Base-by-base conservation (phyloP, 1,284 basidiomycete species). In the Irpex sp. region DNA sequence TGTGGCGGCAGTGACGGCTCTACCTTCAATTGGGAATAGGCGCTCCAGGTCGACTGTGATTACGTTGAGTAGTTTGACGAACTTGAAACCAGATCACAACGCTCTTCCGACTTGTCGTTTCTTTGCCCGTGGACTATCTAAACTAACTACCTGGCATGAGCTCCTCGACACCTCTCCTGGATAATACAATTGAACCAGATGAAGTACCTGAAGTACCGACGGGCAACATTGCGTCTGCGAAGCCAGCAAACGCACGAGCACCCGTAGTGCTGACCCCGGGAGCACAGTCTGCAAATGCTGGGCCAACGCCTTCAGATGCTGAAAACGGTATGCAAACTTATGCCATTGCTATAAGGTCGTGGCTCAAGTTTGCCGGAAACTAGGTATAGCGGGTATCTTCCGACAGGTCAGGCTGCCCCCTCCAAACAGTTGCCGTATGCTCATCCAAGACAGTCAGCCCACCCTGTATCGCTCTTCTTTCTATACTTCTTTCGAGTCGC, bases 401-500 rank as follows among this genome's bases (percentile, higher is more conserved):
- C 82, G 84, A 73, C 89, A 92, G 81, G 90, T 90, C 75, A 62
- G 75, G 49, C 47, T 2, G 4, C 13, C 40, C 21, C 38, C 59
- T 36, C 34, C 9, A 31, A 54, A 13, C 13, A n/a, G 7, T 5
- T 38, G 26, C 37, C 52, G 65, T 58, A 58, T 59, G 5, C 37
- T 44, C 26, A 56, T 57, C 19, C 9, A 21, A 38, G 40, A 44
- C 73, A 92, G 86, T 94, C 92, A 60, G 87, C 92, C 1, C 95
- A 97, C 74, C 95, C 95, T 2, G 72, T 91, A 62, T 88, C 89
- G 7, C 82, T 98, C 21, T 86, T 94, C 70, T 92, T 88, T 74
- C 82, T 97, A 36, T 97, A 89, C 76, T 77, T 93, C 71, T 97
- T 98, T 80, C 85, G 95, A 56, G 85, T 88, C 66, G 82, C 89